phyloP scores from a whole-genome alignment of 23 red algal genomes.

The Porphyridium purpureum region DNA sequence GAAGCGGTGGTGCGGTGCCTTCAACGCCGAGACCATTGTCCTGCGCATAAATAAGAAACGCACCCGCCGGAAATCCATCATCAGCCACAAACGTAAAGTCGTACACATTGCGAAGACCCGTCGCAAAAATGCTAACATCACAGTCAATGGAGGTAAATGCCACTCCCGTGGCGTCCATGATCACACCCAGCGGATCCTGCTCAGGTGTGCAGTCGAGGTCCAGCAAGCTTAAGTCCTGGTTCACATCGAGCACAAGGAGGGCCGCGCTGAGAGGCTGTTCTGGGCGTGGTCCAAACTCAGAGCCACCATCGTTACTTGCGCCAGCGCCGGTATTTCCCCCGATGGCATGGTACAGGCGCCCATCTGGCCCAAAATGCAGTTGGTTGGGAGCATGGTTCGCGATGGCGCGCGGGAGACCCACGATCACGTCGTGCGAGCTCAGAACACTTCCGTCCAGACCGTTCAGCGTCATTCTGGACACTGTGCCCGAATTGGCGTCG shows the following conservation, averaged over 20 bases:
- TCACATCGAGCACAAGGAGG: background rate
- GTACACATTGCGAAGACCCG: background rate
- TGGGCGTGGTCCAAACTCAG: background rate
- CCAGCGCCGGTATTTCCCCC: background rate
- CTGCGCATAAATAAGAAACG: background rate
- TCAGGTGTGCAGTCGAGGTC: background rate
- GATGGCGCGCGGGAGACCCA: background rate
- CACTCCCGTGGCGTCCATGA: background rate
- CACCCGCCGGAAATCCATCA: background rate
- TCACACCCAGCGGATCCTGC: background rate
- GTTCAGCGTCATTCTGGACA: background rate
- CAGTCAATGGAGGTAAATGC: background rate
- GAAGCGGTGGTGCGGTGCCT: background rate
- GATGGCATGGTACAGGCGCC: background rate
- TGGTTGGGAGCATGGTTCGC: background rate
- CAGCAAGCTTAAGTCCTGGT: background rate
- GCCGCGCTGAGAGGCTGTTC: background rate
- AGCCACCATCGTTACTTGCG: background rate
- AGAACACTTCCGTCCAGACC: too few species aligned
- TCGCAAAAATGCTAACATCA: background rate
- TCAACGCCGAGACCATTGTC: background rate
- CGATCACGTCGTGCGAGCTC: background rate
- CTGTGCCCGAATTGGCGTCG: background rate
- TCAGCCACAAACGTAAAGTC: background rate
- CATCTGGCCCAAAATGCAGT: slow-evolving; percentile 1